Evolutionary conservation across 1,284 basidiomycete genomes (phyloP), one percentile per base, ranked within the genome.

Genomic region (Microbotryum violaceum): DNA sequence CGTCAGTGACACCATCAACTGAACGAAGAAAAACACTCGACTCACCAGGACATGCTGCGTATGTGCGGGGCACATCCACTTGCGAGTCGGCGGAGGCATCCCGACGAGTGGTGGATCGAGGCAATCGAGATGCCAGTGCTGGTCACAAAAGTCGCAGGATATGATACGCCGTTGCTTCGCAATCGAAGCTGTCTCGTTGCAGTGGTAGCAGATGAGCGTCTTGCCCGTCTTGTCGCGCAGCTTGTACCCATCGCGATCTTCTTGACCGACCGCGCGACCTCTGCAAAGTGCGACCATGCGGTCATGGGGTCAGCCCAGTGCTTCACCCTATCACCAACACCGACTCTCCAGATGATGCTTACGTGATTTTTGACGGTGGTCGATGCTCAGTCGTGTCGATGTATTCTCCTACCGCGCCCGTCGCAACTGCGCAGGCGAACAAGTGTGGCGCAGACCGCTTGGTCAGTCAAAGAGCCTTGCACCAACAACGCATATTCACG

Each of bases 31-130:
- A 27, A 45, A 27, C 14, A 49, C n/a, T 61, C 6, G 50, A 59
- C 70, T 61, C 33, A 70, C 71, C 65, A 88, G 75, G 61, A 87
- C 81, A 65, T 85, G 84, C 64, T 94, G 89, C 31, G 85, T 85
- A 74, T 98, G 94, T 71, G 92, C 91, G 2, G 96, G 96, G 77
- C 94, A 99, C 90, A 94, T 97, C 94, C 96, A 99, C 76, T 93
- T 96, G 78, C 86, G 86, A 67, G 84, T 84, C 60, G 87, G 83
- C 29, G 86, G 82, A 4, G 96, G 96, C 83, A 97, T 86, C 51
- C 81, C 81, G 23, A 86, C 80, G 69, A 97, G 78, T 3, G 96
- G 94, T 21, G 94, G 96, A 70, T 89, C 86, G 42, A 98, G 79
- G 73, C 94, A 99, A 75, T 98, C 94, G 59, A 97, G 82, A 75